A percentile compares a stretch with the other conserved stretches of the same genome.
Conservation (phyloP, 192 early-diverging fungal genomes). For the Umbelopsis vinacea region DNA sequence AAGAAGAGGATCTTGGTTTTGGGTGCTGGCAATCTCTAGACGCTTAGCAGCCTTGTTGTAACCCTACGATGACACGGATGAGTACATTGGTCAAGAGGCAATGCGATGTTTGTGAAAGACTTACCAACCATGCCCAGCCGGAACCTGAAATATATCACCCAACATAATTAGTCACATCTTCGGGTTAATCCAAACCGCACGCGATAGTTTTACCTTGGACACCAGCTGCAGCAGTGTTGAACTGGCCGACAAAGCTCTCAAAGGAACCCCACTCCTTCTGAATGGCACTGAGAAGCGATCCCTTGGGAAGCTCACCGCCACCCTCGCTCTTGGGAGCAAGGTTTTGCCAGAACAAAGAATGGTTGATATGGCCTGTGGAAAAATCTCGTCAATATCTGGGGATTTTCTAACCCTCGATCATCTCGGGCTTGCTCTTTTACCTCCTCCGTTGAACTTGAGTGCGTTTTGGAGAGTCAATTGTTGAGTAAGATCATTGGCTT, state of each 20-base stretch:
- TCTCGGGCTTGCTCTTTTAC: slow-evolving; percentile 38
- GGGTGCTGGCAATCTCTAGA: slow-evolving; percentile 85
- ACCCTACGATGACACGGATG: slow-evolving; percentile 49
- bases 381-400: not conserved
- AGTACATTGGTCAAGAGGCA: not conserved
- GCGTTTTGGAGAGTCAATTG: slow-evolving; percentile 80
- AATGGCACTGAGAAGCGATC: slow-evolving; percentile 75
- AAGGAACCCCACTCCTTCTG: slow-evolving; percentile 83
- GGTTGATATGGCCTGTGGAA: slow-evolving; percentile 78
- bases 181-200: not conserved
- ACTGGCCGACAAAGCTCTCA: slow-evolving; percentile 75
- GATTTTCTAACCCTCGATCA: not conserved
- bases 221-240: slow-evolving; percentile 79
- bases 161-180: slow-evolving; percentile 24
- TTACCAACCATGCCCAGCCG: slow-evolving; percentile 95
- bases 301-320: slow-evolving; percentile 76
- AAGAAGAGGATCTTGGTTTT: slow-evolving; percentile 87
- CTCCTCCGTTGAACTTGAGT: slow-evolving; percentile 94
- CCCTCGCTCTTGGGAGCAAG: slow-evolving; percentile 81
- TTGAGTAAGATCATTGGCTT: slow-evolving; percentile 69
- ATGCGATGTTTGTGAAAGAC: slow-evolving; percentile 4
- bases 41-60: slow-evolving; percentile 78
- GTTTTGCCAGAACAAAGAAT: slow-evolving; percentile 95
- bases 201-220: slow-evolving; percentile 66
- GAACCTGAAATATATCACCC: slow-evolving; percentile 48